Conservation (phyloP, 495 filamentous ascomycete species). For the Podospora tetraspora region DNA sequence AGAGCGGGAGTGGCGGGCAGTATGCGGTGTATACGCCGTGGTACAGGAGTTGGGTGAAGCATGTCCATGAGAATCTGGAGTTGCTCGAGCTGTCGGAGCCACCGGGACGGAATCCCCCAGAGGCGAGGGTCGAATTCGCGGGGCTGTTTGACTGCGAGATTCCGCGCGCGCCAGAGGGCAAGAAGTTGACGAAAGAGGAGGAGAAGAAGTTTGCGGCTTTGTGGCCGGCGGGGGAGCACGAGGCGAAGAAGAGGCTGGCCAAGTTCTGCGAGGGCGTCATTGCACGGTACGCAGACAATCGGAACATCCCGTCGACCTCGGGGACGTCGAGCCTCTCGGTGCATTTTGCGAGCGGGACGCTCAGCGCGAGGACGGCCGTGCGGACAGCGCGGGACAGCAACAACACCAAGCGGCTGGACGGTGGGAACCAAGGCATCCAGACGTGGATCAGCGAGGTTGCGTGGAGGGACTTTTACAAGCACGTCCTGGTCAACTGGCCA, state of each 20-base stretch:
- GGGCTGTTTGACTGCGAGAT: slow-evolving; percentile 60
- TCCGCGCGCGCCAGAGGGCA: slow-evolving; percentile 60
- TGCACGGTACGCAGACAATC: slow-evolving; percentile 51
- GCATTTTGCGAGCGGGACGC: slow-evolving; percentile 70
- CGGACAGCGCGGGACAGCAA: slow-evolving; percentile 61
- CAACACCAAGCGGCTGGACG: slow-evolving; percentile 61
- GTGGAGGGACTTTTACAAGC: slow-evolving; percentile 91
- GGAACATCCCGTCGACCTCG: slow-evolving; percentile 56
- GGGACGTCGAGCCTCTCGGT: slow-evolving; percentile 71
- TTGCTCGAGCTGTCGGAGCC: slow-evolving; percentile 55
- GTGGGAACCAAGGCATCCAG: slow-evolving; percentile 60
- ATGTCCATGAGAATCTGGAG: slow-evolving; percentile 62
- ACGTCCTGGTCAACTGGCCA: slow-evolving; percentile 81
- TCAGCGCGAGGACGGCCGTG: slow-evolving; percentile 74
- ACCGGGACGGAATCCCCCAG: slow-evolving; percentile 56
- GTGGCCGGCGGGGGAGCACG: slow-evolving; percentile 79
- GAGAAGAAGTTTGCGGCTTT: slow-evolving; percentile 50
- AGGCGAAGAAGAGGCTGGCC: slow-evolving; percentile 58
- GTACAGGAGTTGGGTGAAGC: slow-evolving; percentile 69
- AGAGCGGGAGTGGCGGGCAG: slow-evolving; percentile 61
- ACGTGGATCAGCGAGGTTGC: slow-evolving; percentile 85
- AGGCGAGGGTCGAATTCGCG: slow-evolving; percentile 47
- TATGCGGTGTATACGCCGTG: slow-evolving; percentile 84
- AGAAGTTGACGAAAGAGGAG: slow-evolving; percentile 56
- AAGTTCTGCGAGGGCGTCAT: slow-evolving; percentile 68